Conservation (phyloP, 345 rosid species). For the Gossypium arboreum region DNA sequence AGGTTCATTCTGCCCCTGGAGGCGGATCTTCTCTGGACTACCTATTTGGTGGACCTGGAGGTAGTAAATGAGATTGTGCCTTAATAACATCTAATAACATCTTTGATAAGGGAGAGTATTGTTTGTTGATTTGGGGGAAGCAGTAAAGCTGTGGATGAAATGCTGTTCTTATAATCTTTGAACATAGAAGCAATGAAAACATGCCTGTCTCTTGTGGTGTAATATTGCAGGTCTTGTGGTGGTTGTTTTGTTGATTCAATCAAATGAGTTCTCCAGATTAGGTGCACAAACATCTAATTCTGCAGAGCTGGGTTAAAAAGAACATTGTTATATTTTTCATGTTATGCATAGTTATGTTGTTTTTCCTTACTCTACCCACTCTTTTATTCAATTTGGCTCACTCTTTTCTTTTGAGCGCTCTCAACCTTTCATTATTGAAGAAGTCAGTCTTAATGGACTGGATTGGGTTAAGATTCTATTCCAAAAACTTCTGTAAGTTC, state of each 20-base stretch:
- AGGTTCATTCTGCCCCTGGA: slow-evolving; percentile 49
- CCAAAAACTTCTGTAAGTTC: too few relatives aligned
- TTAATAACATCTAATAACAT: background rate
- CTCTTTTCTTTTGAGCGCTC: too few relatives aligned
- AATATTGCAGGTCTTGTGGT: slow-evolving; percentile 27
- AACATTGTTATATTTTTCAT: background rate
- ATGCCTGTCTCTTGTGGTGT: slow-evolving; percentile 25
- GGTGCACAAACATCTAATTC: slow-evolving; percentile 5
- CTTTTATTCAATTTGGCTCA: too few relatives aligned
- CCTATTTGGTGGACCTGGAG: slow-evolving; percentile 34
- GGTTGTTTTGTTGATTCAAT: slow-evolving; percentile 17
- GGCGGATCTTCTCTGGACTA: slow-evolving; percentile 45
- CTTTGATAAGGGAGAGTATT: slow-evolving; percentile 11
- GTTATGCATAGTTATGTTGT: background rate
- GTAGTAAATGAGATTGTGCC: slow-evolving; percentile 24
- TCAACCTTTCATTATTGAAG: too few relatives aligned
- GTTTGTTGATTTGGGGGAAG: slow-evolving; percentile 30
- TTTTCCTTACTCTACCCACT: background rate
- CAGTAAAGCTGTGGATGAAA: slow-evolving; percentile 9
- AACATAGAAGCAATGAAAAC: slow-evolving; percentile 16
- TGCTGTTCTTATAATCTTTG: slow-evolving; percentile 14
- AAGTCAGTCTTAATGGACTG: too few relatives aligned
- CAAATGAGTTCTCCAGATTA: slow-evolving; percentile 17
- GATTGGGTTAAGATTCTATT: too few relatives aligned
- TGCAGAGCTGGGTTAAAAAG: slow-evolving; percentile 2